Evolutionary conservation across 192 early-diverging fungal genomes (phyloP).

Genomic region (Geranomyces variabilis): DNA sequence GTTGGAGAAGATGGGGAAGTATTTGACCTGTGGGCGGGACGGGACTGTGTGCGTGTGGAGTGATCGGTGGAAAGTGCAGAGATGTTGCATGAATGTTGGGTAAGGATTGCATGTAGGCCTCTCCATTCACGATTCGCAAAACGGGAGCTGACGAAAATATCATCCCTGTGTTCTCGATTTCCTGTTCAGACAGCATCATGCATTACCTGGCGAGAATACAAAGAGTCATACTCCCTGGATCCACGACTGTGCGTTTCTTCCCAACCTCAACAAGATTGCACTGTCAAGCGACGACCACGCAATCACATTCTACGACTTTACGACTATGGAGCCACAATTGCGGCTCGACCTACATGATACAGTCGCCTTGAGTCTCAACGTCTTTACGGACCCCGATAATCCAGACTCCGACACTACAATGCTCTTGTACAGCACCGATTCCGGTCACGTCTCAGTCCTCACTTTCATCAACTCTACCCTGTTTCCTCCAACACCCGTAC

Average conservation of each 20-base stretch:
- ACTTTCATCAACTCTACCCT: slow-evolving; percentile 38
- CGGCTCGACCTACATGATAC: slow-evolving; percentile 50
- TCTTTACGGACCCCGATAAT: slow-evolving; percentile 40
- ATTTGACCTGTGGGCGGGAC: slow-evolving; percentile 51
- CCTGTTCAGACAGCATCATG: slow-evolving; percentile 6
- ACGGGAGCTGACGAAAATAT: no score
- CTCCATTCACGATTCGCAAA: no score
- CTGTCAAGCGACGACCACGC: slow-evolving; percentile 56
- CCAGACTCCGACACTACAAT: slow-evolving; percentile 41
- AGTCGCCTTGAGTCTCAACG: slow-evolving; percentile 43
- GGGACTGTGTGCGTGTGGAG: slow-evolving; percentile 57
- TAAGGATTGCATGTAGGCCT: slow-evolving; percentile 25
- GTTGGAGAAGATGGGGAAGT: slow-evolving; percentile 32
- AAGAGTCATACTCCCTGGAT: slow-evolving; percentile 49
- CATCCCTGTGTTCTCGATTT: no score
- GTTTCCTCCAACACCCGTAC: slow-evolving; percentile 31
- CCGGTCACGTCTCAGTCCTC: slow-evolving; percentile 44
- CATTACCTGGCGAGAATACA: slow-evolving; percentile 11
- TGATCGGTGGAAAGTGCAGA: slow-evolving; percentile 51
- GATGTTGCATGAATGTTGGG: slow-evolving; percentile 44
- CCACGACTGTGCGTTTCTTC: slow-evolving; percentile 46
- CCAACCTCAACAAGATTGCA: slow-evolving; percentile 45
- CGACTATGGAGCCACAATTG: slow-evolving; percentile 48
- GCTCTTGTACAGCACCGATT: slow-evolving; percentile 54
- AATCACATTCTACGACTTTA: slow-evolving; percentile 53